Evolutionary conservation across 352 stramenopile genomes (phyloP), one percentile per base, ranked within the genome.

Genomic region (Ophiocytium majus): DNA sequence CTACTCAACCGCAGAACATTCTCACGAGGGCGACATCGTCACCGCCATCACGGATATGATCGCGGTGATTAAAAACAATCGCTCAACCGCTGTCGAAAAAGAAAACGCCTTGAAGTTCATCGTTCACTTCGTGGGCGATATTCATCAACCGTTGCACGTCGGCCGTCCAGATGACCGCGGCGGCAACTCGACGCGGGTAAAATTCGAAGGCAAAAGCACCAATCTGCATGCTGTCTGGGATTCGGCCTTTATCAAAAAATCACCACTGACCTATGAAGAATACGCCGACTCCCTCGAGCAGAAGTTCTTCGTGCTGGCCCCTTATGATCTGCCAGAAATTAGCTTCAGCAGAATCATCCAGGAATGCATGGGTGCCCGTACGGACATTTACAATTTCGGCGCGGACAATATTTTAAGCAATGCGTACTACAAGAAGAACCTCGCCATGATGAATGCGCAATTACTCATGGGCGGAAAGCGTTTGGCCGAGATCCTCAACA

Each of bases 301-400:
- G 19, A 28, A 28, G 28, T 23, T 23, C 23, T 23, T 28, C 57
- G 23, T 71, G 19, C 28, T 28, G 23, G 19, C 57, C 28, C 57
- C 57, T 28, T 71, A 71, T 28, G 57, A 71, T 28, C 57, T 71
- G 19, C 57, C 57, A 23, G 57, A 23, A 28, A 23, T 71, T 71
- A 28, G 19, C 28, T 71, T 71, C 57, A 71, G 57, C 57, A 71
- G 19, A 28, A 71, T 71, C 28, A 71, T 71, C 57, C 19, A 23
- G 23, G 57, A 71, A 71, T 23, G 28, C 57, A 71, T 71, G 57
- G 57, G 19, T 23, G 57, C 57, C 19, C 23, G 57, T 23, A 23
- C 28, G 23, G 57, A 71, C 19, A 71, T 71, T 28, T 71, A 71
- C 57, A 71, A 71, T 71, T 71, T 71, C 57, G n/a, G n/a, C n/a